A percentile compares a stretch with the other conserved stretches of the same genome.
phyloP scores from a whole-genome alignment of 495 filamentous ascomycete species.

The Daldinia loculata region DNA sequence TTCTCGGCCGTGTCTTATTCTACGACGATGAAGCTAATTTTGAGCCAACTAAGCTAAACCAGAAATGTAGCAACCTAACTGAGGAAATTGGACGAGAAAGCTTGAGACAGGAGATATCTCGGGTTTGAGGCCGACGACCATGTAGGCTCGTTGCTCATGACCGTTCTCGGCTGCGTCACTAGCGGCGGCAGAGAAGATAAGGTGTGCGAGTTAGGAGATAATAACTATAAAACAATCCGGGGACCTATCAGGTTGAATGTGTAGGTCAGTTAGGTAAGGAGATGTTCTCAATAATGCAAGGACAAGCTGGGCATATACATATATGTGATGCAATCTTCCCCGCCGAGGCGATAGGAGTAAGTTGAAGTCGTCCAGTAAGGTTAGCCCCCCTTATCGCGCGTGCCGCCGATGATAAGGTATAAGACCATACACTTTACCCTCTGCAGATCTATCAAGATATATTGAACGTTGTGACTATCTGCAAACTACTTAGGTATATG shows the following conservation, averaged over 20 bases:
- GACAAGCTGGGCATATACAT: slow-evolving; percentile 10
- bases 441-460: slow-evolving; percentile 1
- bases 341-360: slow-evolving; percentile 15
- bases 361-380: slow-evolving; percentile 8
- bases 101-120: slow-evolving; percentile 37
- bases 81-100: slow-evolving; percentile 6
- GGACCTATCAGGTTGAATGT: slow-evolving; percentile 25
- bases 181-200: slow-evolving; percentile 40
- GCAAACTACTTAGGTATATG: not conserved
- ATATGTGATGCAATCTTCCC: slow-evolving; percentile 32
- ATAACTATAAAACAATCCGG: not conserved
- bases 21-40: slow-evolving; percentile 8
- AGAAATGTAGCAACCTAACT: slow-evolving; percentile 7
- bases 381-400: slow-evolving; percentile 18
- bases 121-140: slow-evolving; percentile 16
- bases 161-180: slow-evolving; percentile 40
- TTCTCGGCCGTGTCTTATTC: slow-evolving; percentile 20
- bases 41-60: not conserved
- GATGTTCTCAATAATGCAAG: slow-evolving; percentile 11
- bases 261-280: slow-evolving; percentile 33
- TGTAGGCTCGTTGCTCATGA: slow-evolving; percentile 1
- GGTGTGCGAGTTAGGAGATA: slow-evolving; percentile 38
- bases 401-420: slow-evolving; percentile 11
- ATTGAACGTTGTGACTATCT: not conserved
- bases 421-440: slow-evolving; percentile 4